Conservation (phyloP, 1,284 basidiomycete genomes). For the Ceratobasidium sp. region DNA sequence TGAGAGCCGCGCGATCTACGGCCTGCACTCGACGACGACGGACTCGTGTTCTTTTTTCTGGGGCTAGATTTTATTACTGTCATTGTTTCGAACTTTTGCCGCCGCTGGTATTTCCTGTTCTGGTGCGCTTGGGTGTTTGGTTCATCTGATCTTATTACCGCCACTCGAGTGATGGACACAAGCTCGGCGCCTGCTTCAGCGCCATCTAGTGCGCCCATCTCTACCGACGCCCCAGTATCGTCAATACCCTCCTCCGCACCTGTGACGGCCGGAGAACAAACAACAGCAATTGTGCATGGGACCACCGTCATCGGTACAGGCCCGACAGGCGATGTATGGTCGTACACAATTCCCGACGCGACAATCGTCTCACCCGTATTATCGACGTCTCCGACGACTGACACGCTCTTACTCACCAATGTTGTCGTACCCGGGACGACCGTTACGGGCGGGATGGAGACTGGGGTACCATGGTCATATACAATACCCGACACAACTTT, state of each 20-base stretch:
- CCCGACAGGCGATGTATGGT: constrained; percentile 35
- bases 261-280: background rate
- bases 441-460: constrained; percentile 25
- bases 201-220: background rate
- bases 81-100: background rate
- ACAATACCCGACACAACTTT: constrained; percentile 27
- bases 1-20: constrained; percentile 39
- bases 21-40: constrained; percentile 21
- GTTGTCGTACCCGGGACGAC: constrained; percentile 25
- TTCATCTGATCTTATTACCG: background rate
- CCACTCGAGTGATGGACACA: constrained; percentile 18
- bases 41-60: constrained; percentile 2
- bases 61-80: background rate
- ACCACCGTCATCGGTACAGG: constrained; percentile 36
- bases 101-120: background rate
- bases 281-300: constrained; percentile 31
- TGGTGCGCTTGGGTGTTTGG: background rate
- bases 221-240: background rate
- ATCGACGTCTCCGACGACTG: background rate
- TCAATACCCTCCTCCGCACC: background rate
- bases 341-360: constrained; percentile 29
- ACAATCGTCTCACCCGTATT: constrained; percentile 9
- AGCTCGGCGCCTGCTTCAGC: background rate
- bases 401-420: background rate
- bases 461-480: constrained; percentile 39